A percentile compares a stretch with the other conserved stretches of the same genome.
Evolutionary conservation across 2,329 filamentous ascomycete genomes (phyloP).

Genomic region (Diaporthe longicolla): DNA sequence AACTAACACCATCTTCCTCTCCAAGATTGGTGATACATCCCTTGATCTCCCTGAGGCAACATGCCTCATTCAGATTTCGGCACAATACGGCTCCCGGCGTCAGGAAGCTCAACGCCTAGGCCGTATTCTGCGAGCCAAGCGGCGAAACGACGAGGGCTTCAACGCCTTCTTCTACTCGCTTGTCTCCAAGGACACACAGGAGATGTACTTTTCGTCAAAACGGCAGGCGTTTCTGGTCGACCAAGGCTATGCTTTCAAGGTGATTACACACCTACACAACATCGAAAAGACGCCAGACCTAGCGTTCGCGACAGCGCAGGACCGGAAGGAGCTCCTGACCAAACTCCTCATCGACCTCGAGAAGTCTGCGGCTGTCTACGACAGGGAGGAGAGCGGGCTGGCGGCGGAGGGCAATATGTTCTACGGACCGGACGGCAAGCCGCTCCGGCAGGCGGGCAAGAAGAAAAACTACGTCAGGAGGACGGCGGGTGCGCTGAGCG

Average conservation of each 20-base stretch:
- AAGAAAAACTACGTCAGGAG: conserved; percentile 75
- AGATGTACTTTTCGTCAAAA: conserved; percentile 98
- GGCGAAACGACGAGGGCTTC: conserved; percentile 97
- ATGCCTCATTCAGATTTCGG: conserved; percentile 96
- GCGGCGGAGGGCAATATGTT: conserved; percentile 56
- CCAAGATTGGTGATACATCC: conserved; percentile 98
- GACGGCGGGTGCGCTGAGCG: conserved; percentile 87
- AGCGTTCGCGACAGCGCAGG: conserved; percentile 82
- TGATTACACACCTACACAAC: conserved; percentile 94
- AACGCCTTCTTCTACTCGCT: conserved; percentile 99
- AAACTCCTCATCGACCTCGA: conserved; percentile 93
- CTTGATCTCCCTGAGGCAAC: conserved; percentile 96
- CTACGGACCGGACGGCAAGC: conserved; percentile 50
- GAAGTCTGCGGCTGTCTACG: conserved; percentile 51
- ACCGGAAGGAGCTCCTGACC: conserved; percentile 88
- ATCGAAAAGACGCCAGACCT: conserved; percentile 88
- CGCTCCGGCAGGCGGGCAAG: conserved; percentile 48
- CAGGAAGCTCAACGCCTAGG: conserved; percentile 96
- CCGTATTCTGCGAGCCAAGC: conserved; percentile 93
- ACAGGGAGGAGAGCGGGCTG: conserved; percentile 47
- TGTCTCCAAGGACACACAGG: conserved; percentile 96
- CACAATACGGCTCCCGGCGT: conserved; percentile 95
- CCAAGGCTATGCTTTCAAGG: conserved; percentile 98
- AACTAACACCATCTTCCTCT: conserved; percentile 94
- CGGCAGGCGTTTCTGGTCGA: conserved; percentile 97